Evolutionary conservation across 78 protist genomes (phyloP), one percentile per base, ranked within the genome.

Genomic region (Chrysochromulina parva): DNA sequence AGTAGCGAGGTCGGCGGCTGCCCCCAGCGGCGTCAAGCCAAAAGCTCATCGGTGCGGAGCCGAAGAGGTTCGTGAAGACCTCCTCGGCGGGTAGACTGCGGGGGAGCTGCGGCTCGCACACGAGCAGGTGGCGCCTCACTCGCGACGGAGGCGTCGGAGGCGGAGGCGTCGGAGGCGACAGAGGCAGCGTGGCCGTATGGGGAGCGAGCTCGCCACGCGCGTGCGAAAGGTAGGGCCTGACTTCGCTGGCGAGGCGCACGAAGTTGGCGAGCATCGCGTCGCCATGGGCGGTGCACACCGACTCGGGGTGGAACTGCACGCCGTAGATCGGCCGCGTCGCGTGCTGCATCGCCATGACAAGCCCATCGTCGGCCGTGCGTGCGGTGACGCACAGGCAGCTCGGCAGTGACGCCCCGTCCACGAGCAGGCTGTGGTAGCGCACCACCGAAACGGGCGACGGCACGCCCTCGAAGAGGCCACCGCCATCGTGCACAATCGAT

Each of bases 241-340:
- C 38, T 38, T 38, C 38, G 38, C 38, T 38, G 62, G 62, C 62
- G 62, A 58, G 62, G 62, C 62, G 62, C 16, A 3, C 66, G 67
- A 95, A 94, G 89, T 94, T 94, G 55, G 52, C 7, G 53, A 94
- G 38, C 2, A 95, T 71, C 55, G 74, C 14, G 17, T 22, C 20
- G 6, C 97, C 97, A 74, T 76, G 50, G 85, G 94, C 88, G 17
- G 96, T 92, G 94, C 96, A 94, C 19, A 95, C 78, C 11, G 94
- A 91, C 92, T 94, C 97, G 13, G 97, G 97, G 88, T 96, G 97
- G 89, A 94, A 96, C 92, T 96, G 97, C 85, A 95, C 94, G 26
- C 97, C 96, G 81, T 85, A 93, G 2, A 84, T 76, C 60, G 94
- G 95, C 50, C 50, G 53, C 60, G 50, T 0, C 2, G 16, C 0